Evolutionary conservation across 306 rosid genomes (phyloP), one percentile per base, ranked within the genome.

Genomic region (Quercus robur): DNA sequence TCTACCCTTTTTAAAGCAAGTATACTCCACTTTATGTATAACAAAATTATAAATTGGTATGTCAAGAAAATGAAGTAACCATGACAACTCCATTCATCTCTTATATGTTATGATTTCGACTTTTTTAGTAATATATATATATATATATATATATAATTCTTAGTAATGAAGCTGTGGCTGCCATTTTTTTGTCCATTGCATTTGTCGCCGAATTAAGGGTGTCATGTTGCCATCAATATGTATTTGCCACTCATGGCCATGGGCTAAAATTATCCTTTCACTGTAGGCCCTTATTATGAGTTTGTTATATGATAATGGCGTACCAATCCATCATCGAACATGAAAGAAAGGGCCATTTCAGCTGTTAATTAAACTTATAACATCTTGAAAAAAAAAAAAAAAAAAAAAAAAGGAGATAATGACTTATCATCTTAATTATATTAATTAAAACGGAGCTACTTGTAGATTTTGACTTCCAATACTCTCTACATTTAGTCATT

Each of bases 151-250:
- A 38, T 38, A 38, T 0, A 64, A 19, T 4, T 25, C 17, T 14
- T 56, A 28, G 23, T 63, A 63, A 28, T 14, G 31, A 75, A 67
- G 25, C 23, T 56, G 75, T 74, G 73, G 66, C 58, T 75, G 52
- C 70, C 59, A 52, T 55, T 54, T 54, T n/a, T 56, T 82, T 71
- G 81, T 77, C 78, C 67, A 64, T 72, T 55, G 31, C 11, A n/a
- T 73, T 74, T 67, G 83, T 56, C 74, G 25, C 23, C 12, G 66
- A 74, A 25, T 67, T 59, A 46, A 11, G 38, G 56, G 5, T 56
- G n/a, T 23, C 55, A 62, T 31, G 18, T 19, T 25, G 64, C 41
- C 52, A 67, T 67, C 71, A 33, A 30, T 14, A 12, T 12, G 23
- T 15, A 64, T 30, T 64, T 30, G 49, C 52, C 52, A 31, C 38